These are phyloP conservation scores for Fusarium equiseti DNA, from an alignment of 2,329 filamentous ascomycete species.

Conservation along the genomic window DNA sequence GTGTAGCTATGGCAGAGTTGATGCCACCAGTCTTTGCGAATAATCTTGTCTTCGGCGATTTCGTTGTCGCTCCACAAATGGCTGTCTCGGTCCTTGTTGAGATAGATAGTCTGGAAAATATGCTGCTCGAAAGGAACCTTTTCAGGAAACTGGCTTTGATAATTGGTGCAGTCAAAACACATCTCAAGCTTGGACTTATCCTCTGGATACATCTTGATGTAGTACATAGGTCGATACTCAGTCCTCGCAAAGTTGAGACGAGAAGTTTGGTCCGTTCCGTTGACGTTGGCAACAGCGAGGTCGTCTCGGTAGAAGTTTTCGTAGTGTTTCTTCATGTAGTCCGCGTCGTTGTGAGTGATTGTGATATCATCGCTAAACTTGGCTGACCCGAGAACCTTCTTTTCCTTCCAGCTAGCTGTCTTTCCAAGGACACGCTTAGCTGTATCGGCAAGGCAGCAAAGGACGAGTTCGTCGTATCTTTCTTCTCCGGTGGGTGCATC, in stretches of 20 bases:
- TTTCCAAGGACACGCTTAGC: slow-evolving; percentile 26
- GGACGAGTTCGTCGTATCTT: slow-evolving; percentile 25
- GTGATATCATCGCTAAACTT: slow-evolving; percentile 35
- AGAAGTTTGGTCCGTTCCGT: slow-evolving; percentile 19
- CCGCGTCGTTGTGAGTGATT: slow-evolving; percentile 28
- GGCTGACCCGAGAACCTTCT: slow-evolving; percentile 25
- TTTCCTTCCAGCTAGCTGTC: slow-evolving; percentile 33
- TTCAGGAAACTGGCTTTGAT: slow-evolving; percentile 35
- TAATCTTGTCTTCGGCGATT: slow-evolving; percentile 31
- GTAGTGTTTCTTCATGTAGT: slow-evolving; percentile 37
- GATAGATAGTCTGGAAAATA: slow-evolving; percentile 65
- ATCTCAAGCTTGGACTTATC: slow-evolving; percentile 36
- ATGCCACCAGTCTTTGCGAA: slow-evolving; percentile 38
- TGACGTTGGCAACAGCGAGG: slow-evolving; percentile 25
- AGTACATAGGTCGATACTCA: slow-evolving; percentile 36
- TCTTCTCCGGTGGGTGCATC: slow-evolving; percentile 24
- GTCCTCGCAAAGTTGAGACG: slow-evolving; percentile 29
- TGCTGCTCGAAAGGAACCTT: slow-evolving; percentile 43
- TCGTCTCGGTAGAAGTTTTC: slow-evolving; percentile 33
- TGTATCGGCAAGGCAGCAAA: slow-evolving; percentile 32
- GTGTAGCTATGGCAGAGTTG: slow-evolving; percentile 31
- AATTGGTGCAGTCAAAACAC: slow-evolving; percentile 37
- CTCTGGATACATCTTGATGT: slow-evolving; percentile 37
- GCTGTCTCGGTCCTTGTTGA: slow-evolving; percentile 55
- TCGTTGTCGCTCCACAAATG: slow-evolving; percentile 30